Evolutionary conservation across 805 yeast genomes (phyloP), one percentile per base, ranked within the genome.

Genomic region (Myxozyma neglecta): DNA sequence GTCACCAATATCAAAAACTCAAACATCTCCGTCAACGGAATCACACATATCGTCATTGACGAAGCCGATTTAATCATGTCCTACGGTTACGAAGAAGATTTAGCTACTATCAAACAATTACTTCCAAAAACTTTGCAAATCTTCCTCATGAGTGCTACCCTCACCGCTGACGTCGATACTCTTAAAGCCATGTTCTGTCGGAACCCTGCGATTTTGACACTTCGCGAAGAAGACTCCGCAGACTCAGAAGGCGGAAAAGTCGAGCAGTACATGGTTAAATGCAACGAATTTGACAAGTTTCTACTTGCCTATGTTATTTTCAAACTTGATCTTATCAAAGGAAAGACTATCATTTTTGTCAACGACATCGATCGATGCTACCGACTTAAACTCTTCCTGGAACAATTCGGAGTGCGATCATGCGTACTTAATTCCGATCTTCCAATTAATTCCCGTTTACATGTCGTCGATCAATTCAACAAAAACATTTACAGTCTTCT

Each of bases 321-420:
- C 81, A 94, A 94, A 74, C 81, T 94, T 70, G 83, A 85, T 62
- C 80, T 94, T 67, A 88, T 94, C 72, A 88, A 89, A 74, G 99
- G 99, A 36, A 94, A 94, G 74, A 86, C 96, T 1, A 76, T 94
- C 48, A 78, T 92, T 7, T 94, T 94, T 78, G 98, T 94, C 51
- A 94, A 94, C 73, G 88, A 89, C 70, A 89, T 93, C 66, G 98
- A 94, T 72, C 86, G 99, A 77, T 97, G 97, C 43, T 94, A 93
- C 77, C 84, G 97, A 72, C 80, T 94, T 67, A 91, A 90, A 72
- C 78, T 94, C 65, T 96, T 92, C 68, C 77, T 94, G 66, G 97
- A 92, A 74, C 97, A 94, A 76, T 94, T 94, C 72, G 99, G 99
- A 65, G 84, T 94, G 63, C 87, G 85, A 68, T 81, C 94, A 58